Evolutionary conservation across 1,139 yeast species (phyloP), one percentile per base, ranked within the genome.

Genomic region (Magnusiomyces suaveolens): DNA sequence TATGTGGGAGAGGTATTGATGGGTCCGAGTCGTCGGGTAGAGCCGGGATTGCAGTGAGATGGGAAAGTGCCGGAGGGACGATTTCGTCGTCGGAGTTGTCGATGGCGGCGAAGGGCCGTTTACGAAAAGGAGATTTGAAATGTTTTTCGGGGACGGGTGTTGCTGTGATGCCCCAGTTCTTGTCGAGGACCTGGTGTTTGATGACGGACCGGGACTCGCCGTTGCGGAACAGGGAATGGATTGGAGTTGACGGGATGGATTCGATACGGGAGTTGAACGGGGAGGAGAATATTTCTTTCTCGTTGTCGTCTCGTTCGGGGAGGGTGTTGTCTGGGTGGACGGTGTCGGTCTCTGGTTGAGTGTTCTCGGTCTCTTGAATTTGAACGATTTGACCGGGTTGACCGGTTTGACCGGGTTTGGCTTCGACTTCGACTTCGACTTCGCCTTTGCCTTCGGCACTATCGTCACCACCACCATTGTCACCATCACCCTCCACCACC

Each of bases 101-200:
- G 36, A 8, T 32, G 36, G n/a, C n/a, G n/a, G n/a, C n/a, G 8
- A 32, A 32, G 36, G 36, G 14, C 14, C 36, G 14, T 32, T 32
- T 32, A 32, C 8, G 14, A 32, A 14, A 32, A 8, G 14, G 14
- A 8, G 36, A 8, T 8, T 32, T 32, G 14, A 14, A 32, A 8
- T 32, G 36, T 8, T 32, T 32, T 32, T 44, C 14, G 25, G 49
- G 16, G 10, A 24, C 6, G 2, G 50, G 50, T 8, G 50, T 48
- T 2, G 50, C 50, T 12, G 25, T 23, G 16, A 48, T 26, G 10
- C 26, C 20, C 73, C 72, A 70, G 52, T 65, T 67, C 51, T 63
- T 62, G 57, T 69, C 69, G 43, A 69, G 61, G 3, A 69, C 71
- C 29, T 69, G 68, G 53, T 71, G 74, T 4, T 69, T 57, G n/a